phyloP scores from a whole-genome alignment of 1,284 basidiomycete species.

The Chalciporus sp. region DNA sequence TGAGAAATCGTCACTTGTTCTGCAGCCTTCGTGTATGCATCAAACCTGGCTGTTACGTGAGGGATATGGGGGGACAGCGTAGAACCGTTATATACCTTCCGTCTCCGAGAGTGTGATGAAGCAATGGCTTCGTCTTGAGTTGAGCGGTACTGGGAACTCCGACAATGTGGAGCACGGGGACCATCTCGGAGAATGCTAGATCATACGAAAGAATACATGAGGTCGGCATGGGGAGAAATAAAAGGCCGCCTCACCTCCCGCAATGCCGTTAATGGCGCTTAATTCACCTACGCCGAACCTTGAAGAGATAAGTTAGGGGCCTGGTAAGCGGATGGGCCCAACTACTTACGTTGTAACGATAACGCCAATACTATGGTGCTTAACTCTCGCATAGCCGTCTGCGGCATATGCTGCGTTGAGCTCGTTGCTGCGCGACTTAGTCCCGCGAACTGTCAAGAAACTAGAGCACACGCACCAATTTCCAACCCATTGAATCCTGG shows the following conservation, averaged over 20 bases:
- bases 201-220: background rate
- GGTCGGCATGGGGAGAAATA: background rate
- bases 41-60: conserved; percentile 49
- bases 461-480: conserved; percentile 62
- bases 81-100: conserved; percentile 50
- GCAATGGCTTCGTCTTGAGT: conserved; percentile 67
- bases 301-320: conserved; percentile 15
- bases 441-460: background rate
- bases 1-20: conserved; percentile 77
- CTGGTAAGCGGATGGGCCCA: background rate
- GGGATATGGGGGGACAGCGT: background rate
- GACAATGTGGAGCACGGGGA: conserved; percentile 91
- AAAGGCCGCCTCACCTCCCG: conserved; percentile 50
- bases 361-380: conserved; percentile 72
- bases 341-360: conserved; percentile 78
- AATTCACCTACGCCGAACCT: conserved; percentile 93
- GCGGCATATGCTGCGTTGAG: conserved; percentile 90
- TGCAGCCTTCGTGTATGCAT: conserved; percentile 79
- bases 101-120: conserved; percentile 89
- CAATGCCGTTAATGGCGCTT: conserved; percentile 81
- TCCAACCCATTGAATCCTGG: conserved; percentile 84
- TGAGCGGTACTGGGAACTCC: conserved; percentile 82
- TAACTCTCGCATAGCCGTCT: conserved; percentile 91
- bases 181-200: conserved; percentile 81
- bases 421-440: conserved; percentile 63